Evolutionary conservation across 345 rosid genomes (phyloP).

Genomic region (Noccaea caerulescens): DNA sequence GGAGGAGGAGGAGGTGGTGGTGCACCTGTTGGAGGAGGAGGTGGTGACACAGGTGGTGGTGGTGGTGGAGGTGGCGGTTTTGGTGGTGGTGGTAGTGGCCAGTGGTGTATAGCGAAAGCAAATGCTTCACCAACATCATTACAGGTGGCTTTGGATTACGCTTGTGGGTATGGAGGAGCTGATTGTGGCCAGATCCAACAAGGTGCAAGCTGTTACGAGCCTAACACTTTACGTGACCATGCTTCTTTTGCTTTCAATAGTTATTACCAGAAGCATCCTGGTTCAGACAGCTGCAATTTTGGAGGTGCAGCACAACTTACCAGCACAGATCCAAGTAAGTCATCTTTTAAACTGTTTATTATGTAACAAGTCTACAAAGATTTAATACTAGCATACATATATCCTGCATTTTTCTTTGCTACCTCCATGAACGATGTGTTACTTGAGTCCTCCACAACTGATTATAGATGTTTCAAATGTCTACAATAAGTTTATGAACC

Average conservation of each 20-base stretch:
- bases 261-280: constrained; percentile 95
- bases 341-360: background rate
- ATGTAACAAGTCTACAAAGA: constrained; percentile 10
- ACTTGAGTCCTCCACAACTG: constrained; percentile 25
- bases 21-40: constrained; percentile 40
- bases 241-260: constrained; percentile 95
- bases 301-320: constrained; percentile 94
- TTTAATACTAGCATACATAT: background rate
- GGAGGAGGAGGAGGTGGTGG: constrained; percentile 36
- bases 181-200: constrained; percentile 83
- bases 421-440: background rate
- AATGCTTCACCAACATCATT: constrained; percentile 75
- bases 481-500: constrained; percentile 23
- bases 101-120: constrained; percentile 83
- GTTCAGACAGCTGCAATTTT: constrained; percentile 79
- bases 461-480: constrained; percentile 1
- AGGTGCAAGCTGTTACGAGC: constrained; percentile 78
- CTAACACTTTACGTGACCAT: constrained; percentile 70
- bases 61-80: constrained; percentile 41
- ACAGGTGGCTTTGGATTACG: constrained; percentile 96
- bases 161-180: constrained; percentile 95
- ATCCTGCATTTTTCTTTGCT: constrained; percentile 7
- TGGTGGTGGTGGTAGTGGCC: constrained; percentile 46
- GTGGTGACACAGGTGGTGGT: constrained; percentile 39
- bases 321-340: constrained; percentile 90